Conservation (phyloP, 169 alveolate genomes). For the Cardiosporidium cionae region DNA sequence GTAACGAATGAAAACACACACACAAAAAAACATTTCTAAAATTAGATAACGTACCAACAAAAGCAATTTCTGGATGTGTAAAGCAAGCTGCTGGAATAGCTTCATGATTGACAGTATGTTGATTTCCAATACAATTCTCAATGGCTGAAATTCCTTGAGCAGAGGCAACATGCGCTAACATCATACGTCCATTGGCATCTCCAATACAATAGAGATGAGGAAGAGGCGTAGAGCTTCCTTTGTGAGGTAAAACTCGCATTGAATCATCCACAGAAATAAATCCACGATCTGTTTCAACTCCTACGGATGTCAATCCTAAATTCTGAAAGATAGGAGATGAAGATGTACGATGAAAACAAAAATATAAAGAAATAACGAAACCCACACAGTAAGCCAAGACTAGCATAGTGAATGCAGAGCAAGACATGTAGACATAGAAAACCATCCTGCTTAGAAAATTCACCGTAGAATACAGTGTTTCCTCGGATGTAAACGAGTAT, state of each 20-base stretch:
- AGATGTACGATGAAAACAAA: not conserved
- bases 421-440: no score
- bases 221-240: not conserved
- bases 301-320: constrained; percentile 33
- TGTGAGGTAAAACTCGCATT: constrained; percentile 29
- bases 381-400: not conserved
- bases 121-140: constrained; percentile 7
- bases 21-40: no score
- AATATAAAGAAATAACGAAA: no score
- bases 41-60: no score
- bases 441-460: no score
- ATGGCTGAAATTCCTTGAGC: constrained; percentile 31
- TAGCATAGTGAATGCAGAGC: no score
- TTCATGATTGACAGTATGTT: constrained; percentile 25
- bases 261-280: constrained; percentile 41
- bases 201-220: constrained; percentile 45
- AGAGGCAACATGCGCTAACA: constrained; percentile 53
- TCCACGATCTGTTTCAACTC: constrained; percentile 30
- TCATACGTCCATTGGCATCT: constrained; percentile 47
- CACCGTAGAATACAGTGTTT: no score
- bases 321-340: constrained; percentile 4
- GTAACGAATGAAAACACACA: not conserved
- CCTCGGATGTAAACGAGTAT: not conserved
- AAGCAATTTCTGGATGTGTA: constrained; percentile 49
- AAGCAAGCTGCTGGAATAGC: constrained; percentile 50